Conservation (phyloP, 257 asterid genomes). For the Osmanthus fragrans region DNA sequence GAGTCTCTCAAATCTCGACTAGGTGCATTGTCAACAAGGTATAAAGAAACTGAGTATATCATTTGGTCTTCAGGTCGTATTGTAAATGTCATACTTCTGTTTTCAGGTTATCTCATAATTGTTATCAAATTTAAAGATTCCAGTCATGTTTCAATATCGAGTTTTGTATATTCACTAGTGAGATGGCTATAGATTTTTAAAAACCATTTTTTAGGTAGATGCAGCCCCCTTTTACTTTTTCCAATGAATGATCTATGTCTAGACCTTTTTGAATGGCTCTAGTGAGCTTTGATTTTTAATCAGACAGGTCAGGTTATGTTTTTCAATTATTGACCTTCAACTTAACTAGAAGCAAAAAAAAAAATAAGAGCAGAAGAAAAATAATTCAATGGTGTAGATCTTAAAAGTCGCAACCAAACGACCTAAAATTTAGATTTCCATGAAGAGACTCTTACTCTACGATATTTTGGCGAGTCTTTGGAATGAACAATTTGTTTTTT, state of each 20-base stretch:
- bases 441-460: background rate
- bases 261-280: too few relatives aligned
- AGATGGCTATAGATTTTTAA: too few relatives aligned
- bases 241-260: too few relatives aligned
- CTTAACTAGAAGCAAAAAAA: background rate
- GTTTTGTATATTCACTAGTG: too few relatives aligned
- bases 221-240: too few relatives aligned
- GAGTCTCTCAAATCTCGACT: constrained; percentile 57
- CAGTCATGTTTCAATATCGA: too few relatives aligned
- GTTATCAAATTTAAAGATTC: background rate
- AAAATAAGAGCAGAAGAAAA: background rate
- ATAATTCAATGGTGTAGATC: background rate
- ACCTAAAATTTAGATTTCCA: background rate
- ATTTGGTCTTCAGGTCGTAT: background rate
- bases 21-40: constrained; percentile 55
- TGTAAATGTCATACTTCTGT: background rate
- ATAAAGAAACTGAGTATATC: background rate
- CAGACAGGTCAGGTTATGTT: background rate
- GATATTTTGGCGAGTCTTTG: background rate
- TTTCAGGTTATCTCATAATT: background rate
- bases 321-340: background rate
- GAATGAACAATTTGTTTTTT: background rate
- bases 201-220: too few relatives aligned
- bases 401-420: background rate
- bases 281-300: too few relatives aligned